Conservation (phyloP, 306 rosid genomes). For the Chamaecrista fasciculata region DNA sequence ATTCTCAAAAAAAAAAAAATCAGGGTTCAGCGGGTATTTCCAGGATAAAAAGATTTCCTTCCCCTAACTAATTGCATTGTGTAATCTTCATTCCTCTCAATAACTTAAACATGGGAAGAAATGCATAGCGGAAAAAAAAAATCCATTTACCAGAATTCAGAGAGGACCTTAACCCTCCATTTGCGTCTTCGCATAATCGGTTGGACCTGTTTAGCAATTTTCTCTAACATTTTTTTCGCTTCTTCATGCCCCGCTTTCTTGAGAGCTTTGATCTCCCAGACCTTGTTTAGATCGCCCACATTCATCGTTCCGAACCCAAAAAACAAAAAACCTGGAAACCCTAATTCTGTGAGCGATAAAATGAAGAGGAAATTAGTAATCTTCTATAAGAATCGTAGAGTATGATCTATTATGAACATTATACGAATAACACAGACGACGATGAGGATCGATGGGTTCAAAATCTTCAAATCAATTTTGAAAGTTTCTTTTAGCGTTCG, state of each 20-base stretch:
- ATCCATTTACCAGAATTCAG: constrained; percentile 69
- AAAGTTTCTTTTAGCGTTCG: background rate
- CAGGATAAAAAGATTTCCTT: constrained; percentile 19
- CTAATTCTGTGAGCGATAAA: background rate
- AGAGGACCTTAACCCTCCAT: constrained; percentile 90
- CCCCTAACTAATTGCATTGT: background rate
- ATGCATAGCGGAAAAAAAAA: background rate
- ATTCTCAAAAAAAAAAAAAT: background rate
- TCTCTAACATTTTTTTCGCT: constrained; percentile 72
- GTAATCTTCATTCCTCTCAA: background rate
- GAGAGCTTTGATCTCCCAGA: constrained; percentile 83
- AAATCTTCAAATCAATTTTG: background rate
- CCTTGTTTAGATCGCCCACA: constrained; percentile 66
- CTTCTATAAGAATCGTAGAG: background rate
- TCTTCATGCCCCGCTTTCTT: constrained; percentile 66
- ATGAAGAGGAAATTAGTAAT: background rate
- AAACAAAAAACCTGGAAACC: background rate
- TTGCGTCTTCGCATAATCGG: constrained; percentile 87
- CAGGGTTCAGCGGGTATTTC: background rate
- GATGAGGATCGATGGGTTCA: background rate
- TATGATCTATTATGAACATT: background rate
- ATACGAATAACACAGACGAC: background rate
- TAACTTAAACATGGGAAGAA: constrained; percentile 8
- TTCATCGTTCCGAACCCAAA: constrained; percentile 43
- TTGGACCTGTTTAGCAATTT: constrained; percentile 85